phyloP scores from a whole-genome alignment of 805 yeast genomes.

The Sugiyamaella valdiviana region DNA sequence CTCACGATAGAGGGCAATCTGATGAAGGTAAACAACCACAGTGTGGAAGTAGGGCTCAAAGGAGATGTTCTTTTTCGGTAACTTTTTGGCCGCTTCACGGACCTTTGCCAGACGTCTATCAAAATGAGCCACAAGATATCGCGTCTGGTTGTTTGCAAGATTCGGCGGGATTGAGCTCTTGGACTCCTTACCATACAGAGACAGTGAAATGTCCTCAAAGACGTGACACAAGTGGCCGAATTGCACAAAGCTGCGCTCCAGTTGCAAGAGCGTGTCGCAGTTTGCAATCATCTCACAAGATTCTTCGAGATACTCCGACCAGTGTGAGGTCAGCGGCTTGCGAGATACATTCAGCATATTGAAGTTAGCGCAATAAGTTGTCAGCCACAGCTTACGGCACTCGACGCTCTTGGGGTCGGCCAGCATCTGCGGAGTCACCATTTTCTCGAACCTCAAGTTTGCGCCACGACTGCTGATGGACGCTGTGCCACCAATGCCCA shows the following conservation, averaged over 20 bases:
- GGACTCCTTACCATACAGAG: constrained; percentile 37
- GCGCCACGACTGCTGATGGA: constrained; percentile 10
- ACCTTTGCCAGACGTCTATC: constrained; percentile 42
- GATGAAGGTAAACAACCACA: constrained; percentile 44
- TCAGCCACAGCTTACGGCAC: constrained; percentile 46
- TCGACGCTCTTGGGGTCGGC: constrained; percentile 41
- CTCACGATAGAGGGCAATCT: constrained; percentile 25
- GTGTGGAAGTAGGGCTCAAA: constrained; percentile 44
- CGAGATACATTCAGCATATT: constrained; percentile 60
- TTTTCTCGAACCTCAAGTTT: constrained; percentile 22
- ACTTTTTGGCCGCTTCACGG: constrained; percentile 33
- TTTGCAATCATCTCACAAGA: constrained; percentile 48
- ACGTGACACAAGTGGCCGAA: constrained; percentile 54
- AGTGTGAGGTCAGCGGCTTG: constrained; percentile 46
- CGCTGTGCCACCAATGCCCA: constrained; percentile 60
- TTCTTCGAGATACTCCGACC: constrained; percentile 51
- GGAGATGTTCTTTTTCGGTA: constrained; percentile 31
- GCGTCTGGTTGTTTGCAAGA: constrained; percentile 31
- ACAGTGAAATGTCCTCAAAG: constrained; percentile 47
- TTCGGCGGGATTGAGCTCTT: constrained; percentile 38
- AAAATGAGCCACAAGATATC: constrained; percentile 43
- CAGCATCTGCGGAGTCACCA: constrained; percentile 31
- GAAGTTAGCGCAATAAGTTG: constrained; percentile 56
- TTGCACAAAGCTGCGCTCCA: constrained; percentile 43
- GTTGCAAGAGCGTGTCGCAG: constrained; percentile 26